Percentiles rank a stretch among this genome's conserved stretches.
Conservation (phyloP, 306 rosid species). For the Abrus pulchellus region DNA sequence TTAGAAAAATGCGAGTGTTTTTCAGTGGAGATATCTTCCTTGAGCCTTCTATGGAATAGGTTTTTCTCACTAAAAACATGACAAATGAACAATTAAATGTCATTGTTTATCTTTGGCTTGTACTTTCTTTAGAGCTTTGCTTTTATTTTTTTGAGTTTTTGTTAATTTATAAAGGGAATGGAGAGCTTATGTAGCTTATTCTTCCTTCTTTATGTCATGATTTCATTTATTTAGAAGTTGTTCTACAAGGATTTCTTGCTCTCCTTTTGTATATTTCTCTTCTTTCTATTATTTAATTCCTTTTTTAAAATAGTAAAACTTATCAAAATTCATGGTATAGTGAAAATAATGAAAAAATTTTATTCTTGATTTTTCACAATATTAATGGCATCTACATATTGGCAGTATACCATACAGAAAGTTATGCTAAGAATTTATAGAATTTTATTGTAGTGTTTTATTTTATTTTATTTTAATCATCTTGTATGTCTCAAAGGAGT, state of each 20-base stretch:
- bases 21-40: not conserved
- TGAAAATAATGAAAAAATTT: not conserved
- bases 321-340: not conserved
- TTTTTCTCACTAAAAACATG: not conserved
- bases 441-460: not conserved
- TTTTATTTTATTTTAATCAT: conserved; percentile 15
- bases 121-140: not conserved
- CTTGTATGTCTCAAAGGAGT: conserved; percentile 21
- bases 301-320: not conserved
- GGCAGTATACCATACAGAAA: not conserved
- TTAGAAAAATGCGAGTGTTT: not conserved
- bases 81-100: not conserved
- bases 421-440: conserved; percentile 8
- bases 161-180: not conserved
- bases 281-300: not conserved
- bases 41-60: conserved; percentile 7
- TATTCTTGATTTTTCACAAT: not conserved
- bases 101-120: not conserved
- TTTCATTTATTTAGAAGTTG: not conserved
- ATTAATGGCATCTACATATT: not conserved
- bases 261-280: not conserved
- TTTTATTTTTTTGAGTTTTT: not conserved
- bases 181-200: not conserved
- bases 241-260: not conserved
- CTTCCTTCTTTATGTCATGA: not conserved